phyloP scores from a whole-genome alignment of 1,284 basidiomycete genomes.

The Austroboletus novae-zelandiae region DNA sequence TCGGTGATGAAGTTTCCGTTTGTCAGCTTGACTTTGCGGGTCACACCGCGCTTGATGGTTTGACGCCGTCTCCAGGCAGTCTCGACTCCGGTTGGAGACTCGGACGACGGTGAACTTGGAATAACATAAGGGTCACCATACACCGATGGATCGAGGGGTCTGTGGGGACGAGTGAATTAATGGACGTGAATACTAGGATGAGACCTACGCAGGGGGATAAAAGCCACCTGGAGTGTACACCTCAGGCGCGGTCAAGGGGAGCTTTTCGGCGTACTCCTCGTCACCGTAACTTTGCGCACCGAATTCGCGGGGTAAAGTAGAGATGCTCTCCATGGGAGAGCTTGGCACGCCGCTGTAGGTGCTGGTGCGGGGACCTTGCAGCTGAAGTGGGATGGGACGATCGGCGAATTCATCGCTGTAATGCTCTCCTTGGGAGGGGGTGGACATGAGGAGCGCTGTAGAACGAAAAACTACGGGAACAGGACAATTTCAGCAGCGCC shows the following conservation, averaged over 20 bases:
- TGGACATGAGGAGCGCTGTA: conserved; percentile 41
- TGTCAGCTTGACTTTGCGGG: conserved; percentile 90
- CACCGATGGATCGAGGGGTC: conserved; percentile 56
- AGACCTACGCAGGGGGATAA: conserved; percentile 68
- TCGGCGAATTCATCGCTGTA: conserved; percentile 73
- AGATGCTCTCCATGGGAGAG: conserved; percentile 51
- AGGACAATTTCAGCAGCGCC: conserved; percentile 8
- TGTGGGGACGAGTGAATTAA: conserved; percentile 21
- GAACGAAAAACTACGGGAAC: conserved; percentile 5
- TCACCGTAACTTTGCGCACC: conserved; percentile 48
- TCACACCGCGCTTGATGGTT: conserved; percentile 89
- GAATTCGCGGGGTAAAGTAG: conserved; percentile 55
- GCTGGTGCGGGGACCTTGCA: conserved; percentile 45
- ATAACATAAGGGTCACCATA: conserved; percentile 70
- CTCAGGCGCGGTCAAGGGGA: conserved; percentile 54
- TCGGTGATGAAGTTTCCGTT: conserved; percentile 90
- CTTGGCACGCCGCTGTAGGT: conserved; percentile 42
- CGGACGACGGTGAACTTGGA: conserved; percentile 63
- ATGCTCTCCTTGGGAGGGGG: conserved; percentile 41
- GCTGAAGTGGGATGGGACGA: conserved; percentile 52
- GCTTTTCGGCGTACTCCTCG: conserved; percentile 69
- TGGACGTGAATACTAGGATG: background rate
- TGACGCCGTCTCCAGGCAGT: conserved; percentile 81
- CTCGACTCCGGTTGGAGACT: conserved; percentile 63
- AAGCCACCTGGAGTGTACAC: conserved; percentile 55